These are phyloP conservation scores for Cornus kousa DNA, from an alignment of 148 eudicot species.

Conservation along the genomic window DNA sequence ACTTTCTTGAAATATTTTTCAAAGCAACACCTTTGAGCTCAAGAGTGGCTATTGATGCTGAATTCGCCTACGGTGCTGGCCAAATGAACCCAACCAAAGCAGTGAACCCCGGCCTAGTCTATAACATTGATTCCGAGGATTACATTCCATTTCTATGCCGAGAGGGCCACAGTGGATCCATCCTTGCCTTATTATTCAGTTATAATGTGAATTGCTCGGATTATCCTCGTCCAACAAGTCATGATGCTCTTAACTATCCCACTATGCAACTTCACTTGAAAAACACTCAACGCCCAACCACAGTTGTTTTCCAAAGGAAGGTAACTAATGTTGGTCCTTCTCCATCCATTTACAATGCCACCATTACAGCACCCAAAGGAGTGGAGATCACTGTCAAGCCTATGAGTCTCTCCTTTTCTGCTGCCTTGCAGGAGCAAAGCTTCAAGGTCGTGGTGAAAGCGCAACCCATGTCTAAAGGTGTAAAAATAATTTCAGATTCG, in stretches of 20 bases:
- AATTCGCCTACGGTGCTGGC: constrained; percentile 81
- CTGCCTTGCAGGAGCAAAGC: constrained; percentile 28
- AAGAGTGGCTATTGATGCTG: constrained; percentile 54
- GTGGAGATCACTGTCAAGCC: constrained; percentile 65
- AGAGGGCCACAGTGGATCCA: constrained; percentile 59
- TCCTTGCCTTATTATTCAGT: constrained; percentile 48
- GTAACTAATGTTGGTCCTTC: constrained; percentile 78
- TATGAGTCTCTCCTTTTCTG: constrained; percentile 44
- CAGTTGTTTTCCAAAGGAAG: constrained; percentile 51
- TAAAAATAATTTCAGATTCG: constrained; percentile 44
- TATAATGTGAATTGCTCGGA: constrained; percentile 60
- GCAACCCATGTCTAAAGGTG: constrained; percentile 16
- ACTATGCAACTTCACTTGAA: constrained; percentile 68
- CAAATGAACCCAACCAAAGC: constrained; percentile 76
- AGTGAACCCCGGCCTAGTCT: constrained; percentile 68
- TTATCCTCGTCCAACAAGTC: constrained; percentile 54
- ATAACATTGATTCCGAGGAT: constrained; percentile 71
- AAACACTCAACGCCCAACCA: constrained; percentile 27
- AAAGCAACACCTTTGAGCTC: constrained; percentile 54
- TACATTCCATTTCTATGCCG: constrained; percentile 76
- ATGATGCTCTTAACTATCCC: constrained; percentile 85
- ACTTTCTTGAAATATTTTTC: background rate
- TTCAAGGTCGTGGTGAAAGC: constrained; percentile 77
- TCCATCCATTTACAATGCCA: constrained; percentile 51
- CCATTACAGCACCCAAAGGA: constrained; percentile 56